Percentiles rank a stretch among this genome's conserved stretches.
These are phyloP conservation scores for Salix dunnii DNA, from an alignment of 345 rosid species.

Conservation along the genomic window DNA sequence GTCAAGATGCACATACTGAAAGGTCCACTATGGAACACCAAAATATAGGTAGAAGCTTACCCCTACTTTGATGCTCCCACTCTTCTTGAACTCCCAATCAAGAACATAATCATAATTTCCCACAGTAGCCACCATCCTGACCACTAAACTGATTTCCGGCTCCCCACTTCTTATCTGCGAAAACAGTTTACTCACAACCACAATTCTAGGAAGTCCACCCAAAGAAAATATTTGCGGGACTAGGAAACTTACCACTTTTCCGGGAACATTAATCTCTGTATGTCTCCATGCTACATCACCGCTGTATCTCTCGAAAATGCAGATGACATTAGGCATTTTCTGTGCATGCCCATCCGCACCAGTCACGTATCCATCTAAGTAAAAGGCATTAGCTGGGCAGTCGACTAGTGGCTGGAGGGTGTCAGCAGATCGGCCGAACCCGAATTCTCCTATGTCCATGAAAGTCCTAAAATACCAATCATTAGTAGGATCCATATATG, in stretches of 20 bases:
- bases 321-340: constrained; percentile 41
- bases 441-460: constrained; percentile 76
- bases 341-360: constrained; percentile 60
- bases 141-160: constrained; percentile 60
- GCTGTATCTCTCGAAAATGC: constrained; percentile 61
- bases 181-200: not conserved
- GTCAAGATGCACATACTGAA: not conserved
- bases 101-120: constrained; percentile 81
- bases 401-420: constrained; percentile 55
- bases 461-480: constrained; percentile 83
- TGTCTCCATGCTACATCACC: constrained; percentile 67
- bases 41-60: constrained; percentile 22
- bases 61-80: constrained; percentile 62
- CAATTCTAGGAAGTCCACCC: not conserved
- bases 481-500: constrained; percentile 69
- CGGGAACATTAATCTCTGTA: constrained; percentile 65
- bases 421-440: constrained; percentile 60
- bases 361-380: constrained; percentile 53
- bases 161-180: constrained; percentile 64
- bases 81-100: constrained; percentile 74
- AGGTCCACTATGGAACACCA: too few species aligned
- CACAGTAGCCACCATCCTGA: constrained; percentile 67
- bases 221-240: not conserved
- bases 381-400: constrained; percentile 60
- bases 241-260: constrained; percentile 48